Base-by-base conservation (phyloP, 75 land plant species). In the Pseudotsuga menziesii region DNA sequence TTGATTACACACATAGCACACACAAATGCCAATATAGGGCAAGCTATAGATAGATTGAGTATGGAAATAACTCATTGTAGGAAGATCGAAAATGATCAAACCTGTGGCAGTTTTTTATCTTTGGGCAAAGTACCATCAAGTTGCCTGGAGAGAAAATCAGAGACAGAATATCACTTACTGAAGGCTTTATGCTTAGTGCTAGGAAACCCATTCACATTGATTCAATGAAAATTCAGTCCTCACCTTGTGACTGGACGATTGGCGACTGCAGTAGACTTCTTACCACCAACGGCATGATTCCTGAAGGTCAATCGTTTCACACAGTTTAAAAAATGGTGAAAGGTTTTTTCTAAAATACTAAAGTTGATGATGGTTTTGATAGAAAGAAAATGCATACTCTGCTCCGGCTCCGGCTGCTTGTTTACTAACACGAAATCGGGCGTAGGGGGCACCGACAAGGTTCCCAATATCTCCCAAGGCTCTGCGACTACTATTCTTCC, bases 401-500 rank as follows among this genome's bases (percentile, higher is more conserved):
- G 70, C n/a, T n/a, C n/a, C n/a, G n/a, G n/a, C 1, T 66, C 39
- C 26, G 61, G 83, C 57, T 71, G 61, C 75, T 78, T 67, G 56
- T 73, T 71, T 79, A n/a, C n/a, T n/a, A 22, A 82, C 76, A 54
- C 39, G 72, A 57, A 82, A 79, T 41, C 76, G 73, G 15, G 80
- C 75, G 9, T 79, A 17, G 57, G 79, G 63, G 55, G 58, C 73
- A 35, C 58, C 75, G 11, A 83, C 83, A 25, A 83, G 74, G 57
- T 81, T 83, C 7, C 85, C 83, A 58, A 83, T 83, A 79, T 83
- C 85, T 44, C 83, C 84, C 48, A 83, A 73, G 2, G 85, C 85
- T 77, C 85, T 80, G 14, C 85, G 73, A 61, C 70, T 77, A 58
- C 2, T 36, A 19, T 72, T 74, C 77, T 75, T 35, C 41, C 36